Evolutionary conservation across 2,329 filamentous ascomycete genomes (phyloP).

Genomic region (Akanthomyces uredinophilus): DNA sequence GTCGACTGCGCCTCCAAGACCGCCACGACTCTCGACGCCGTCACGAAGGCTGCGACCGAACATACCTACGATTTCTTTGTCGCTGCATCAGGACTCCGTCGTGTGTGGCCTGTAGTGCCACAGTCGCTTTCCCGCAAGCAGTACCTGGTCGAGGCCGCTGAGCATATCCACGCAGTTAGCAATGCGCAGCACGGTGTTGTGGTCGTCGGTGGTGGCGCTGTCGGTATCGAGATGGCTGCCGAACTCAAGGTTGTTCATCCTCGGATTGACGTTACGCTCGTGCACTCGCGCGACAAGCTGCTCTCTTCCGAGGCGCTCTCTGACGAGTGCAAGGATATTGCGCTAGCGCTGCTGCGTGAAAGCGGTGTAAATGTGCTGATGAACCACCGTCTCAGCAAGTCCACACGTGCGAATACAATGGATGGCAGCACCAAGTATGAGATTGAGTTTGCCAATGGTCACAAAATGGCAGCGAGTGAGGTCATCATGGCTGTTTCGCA

Average conservation of each 20-base stretch:
- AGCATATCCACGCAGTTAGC: conserved; percentile 52
- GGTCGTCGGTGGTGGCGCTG: conserved; percentile 71
- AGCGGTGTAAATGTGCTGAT: conserved; percentile 62
- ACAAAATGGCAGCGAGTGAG: conserved; percentile 54
- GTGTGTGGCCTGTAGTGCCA: conserved; percentile 69
- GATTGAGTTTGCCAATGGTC: conserved; percentile 56
- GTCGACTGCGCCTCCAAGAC: conserved; percentile 57
- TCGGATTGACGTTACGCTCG: conserved; percentile 60
- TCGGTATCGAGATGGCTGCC: conserved; percentile 76
- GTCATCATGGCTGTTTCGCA: conserved; percentile 67
- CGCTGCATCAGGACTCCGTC: conserved; percentile 62
- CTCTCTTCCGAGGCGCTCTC: conserved; percentile 70
- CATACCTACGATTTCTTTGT: conserved; percentile 70
- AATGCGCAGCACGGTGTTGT: conserved; percentile 55
- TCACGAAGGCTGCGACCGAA: conserved; percentile 37
- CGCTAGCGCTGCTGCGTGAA: conserved; percentile 53
- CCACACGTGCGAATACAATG: conserved; percentile 39
- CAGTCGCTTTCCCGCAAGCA: conserved; percentile 56
- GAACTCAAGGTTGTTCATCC: conserved; percentile 68
- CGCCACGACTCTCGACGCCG: conserved; percentile 49
- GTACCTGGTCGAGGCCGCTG: conserved; percentile 57
- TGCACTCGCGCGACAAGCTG: conserved; percentile 66
- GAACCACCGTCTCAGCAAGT: conserved; percentile 50
- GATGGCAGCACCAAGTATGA: conserved; percentile 39
- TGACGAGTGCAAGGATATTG: conserved; percentile 60